Evolutionary conservation across 108 stramenopile genomes (phyloP).

Genomic region (Cyclotella atomus): DNA sequence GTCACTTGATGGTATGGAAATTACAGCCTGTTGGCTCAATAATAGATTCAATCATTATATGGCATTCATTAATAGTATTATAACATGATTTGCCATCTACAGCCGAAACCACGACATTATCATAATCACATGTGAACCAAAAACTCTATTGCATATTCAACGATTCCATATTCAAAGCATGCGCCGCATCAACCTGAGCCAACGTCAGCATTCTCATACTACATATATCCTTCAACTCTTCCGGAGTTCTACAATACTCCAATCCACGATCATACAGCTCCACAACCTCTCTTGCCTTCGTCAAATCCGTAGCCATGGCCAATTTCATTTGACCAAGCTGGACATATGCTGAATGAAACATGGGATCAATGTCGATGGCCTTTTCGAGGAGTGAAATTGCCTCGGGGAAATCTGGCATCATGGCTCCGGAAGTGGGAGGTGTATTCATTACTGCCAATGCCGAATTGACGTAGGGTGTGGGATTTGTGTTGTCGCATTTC

Average conservation of each 20-base stretch:
- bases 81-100: no score
- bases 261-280: conserved; percentile 82
- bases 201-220: conserved; percentile 86
- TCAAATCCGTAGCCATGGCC: conserved; percentile 81
- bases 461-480: conserved; percentile 90
- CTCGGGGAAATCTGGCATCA: conserved; percentile 67
- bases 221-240: conserved; percentile 89
- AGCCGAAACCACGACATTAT: no score
- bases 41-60: no score
- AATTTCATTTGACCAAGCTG: conserved; percentile 91
- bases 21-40: no score
- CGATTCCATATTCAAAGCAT: conserved; percentile 82
- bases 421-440: conserved; percentile 65
- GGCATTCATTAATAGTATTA: no score
- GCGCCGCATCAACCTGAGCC: conserved; percentile 89
- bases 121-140: no score
- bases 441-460: conserved; percentile 86
- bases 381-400: conserved; percentile 77
- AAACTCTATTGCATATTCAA: conserved; percentile 73
- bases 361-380: conserved; percentile 86
- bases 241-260: conserved; percentile 81
- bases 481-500: conserved; percentile 77
- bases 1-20: no score
- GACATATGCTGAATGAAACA: conserved; percentile 89
- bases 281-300: conserved; percentile 74